Evolutionary conservation across 306 rosid species (phyloP).

Genomic region (Acacia melanoxylon): DNA sequence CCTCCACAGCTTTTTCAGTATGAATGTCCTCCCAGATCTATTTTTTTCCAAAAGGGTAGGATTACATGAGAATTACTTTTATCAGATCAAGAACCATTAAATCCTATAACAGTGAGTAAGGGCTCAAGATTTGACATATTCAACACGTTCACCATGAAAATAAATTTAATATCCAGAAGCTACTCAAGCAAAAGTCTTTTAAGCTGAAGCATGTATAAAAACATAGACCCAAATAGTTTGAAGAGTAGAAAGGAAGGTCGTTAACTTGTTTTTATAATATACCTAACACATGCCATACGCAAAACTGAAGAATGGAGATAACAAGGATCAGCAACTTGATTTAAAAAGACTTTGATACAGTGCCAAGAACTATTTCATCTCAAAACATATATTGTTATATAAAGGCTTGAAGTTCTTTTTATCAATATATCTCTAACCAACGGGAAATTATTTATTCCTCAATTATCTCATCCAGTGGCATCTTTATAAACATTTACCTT

Average conservation of each 20-base stretch:
- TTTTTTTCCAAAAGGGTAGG: conserved; percentile 27
- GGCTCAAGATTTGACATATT: not conserved
- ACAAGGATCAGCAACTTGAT: not conserved
- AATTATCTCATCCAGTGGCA: conserved; percentile 2
- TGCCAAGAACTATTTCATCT: not conserved
- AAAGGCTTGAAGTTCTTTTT: not conserved
- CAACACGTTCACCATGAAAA: not conserved
- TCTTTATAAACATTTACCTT: conserved; percentile 50
- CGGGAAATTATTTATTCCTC: not conserved
- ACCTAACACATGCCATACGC: not conserved
- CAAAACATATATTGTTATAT: not conserved
- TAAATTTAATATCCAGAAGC: not conserved
- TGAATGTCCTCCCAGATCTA: conserved; percentile 95
- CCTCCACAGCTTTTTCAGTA: conserved; percentile 82
- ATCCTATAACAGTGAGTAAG: not conserved
- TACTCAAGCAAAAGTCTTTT: not conserved
- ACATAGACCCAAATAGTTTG: not conserved
- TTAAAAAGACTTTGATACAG: not conserved
- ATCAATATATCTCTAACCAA: not conserved
- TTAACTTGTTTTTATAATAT: not conserved
- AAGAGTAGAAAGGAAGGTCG: not conserved
- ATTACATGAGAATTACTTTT: conserved; percentile 11
- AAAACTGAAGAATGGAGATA: not conserved
- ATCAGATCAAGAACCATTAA: not conserved
- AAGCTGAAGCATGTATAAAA: not conserved